Conservation (phyloP, 1,284 basidiomycete species). For the Trichosporon coremiiforme region DNA sequence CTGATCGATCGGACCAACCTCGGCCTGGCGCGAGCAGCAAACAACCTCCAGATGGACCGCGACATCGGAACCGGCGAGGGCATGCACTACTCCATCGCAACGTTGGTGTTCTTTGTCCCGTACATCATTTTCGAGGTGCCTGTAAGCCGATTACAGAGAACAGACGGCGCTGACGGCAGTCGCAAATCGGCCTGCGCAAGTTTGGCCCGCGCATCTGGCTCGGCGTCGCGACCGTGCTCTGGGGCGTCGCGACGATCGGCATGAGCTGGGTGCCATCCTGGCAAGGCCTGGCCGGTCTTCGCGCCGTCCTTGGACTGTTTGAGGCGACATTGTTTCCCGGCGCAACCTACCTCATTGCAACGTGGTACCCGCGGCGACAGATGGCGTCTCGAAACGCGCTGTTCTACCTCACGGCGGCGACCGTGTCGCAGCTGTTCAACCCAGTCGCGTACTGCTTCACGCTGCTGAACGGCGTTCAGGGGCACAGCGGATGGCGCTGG, state of each 20-base stretch:
- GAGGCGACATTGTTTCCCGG: slow-evolving; percentile 52
- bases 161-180: neutral
- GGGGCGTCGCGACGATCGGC: slow-evolving; percentile 55
- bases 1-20: slow-evolving; percentile 47
- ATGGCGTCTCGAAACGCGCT: slow-evolving; percentile 49
- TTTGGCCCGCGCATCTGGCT: slow-evolving; percentile 26
- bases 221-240: slow-evolving; percentile 34
- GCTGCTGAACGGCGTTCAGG: slow-evolving; percentile 21
- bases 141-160: slow-evolving; percentile 13
- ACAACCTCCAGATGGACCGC: slow-evolving; percentile 34
- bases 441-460: slow-evolving; percentile 26
- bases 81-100: slow-evolving; percentile 48
- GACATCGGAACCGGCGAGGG: slow-evolving; percentile 44
- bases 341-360: slow-evolving; percentile 56
- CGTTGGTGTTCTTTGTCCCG: slow-evolving; percentile 52
- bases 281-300: slow-evolving; percentile 51
- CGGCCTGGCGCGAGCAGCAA: slow-evolving; percentile 42
- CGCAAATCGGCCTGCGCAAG: slow-evolving; percentile 34
- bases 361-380: slow-evolving; percentile 58
- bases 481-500: slow-evolving; percentile 32
- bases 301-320: slow-evolving; percentile 55
- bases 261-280: slow-evolving; percentile 48
- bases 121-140: slow-evolving; percentile 54
- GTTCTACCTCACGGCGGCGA: slow-evolving; percentile 53
- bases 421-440: slow-evolving; percentile 25